These are phyloP conservation scores for Arabidopsis suecica DNA, from an alignment of 345 rosid species.

Conservation along the genomic window DNA sequence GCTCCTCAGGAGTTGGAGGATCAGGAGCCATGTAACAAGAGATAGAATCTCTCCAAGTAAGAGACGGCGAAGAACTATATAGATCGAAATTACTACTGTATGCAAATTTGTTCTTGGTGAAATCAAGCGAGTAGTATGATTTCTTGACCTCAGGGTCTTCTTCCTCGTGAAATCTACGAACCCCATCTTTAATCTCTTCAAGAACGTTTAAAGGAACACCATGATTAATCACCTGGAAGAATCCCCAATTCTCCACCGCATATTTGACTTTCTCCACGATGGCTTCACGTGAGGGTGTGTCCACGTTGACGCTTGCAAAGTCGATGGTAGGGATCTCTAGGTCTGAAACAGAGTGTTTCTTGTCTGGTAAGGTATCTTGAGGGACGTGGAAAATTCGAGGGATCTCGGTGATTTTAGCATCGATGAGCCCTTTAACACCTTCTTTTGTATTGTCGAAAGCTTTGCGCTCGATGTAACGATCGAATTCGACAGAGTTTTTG, in stretches of 20 bases:
- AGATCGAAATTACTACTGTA: conserved; percentile 55
- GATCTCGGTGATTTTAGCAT: conserved; percentile 38
- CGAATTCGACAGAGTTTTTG: neutral
- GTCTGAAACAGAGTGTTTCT: conserved; percentile 14
- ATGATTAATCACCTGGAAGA: conserved; percentile 60
- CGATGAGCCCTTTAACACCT: conserved; percentile 48
- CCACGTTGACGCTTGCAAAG: conserved; percentile 39
- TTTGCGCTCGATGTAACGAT: conserved; percentile 30
- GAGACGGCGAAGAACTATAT: conserved; percentile 41
- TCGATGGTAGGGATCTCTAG: conserved; percentile 48
- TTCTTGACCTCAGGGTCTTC: conserved; percentile 39
- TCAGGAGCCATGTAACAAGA: conserved; percentile 51
- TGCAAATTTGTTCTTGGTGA: conserved; percentile 20
- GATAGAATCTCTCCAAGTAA: conserved; percentile 60
- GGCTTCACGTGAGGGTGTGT: conserved; percentile 15
- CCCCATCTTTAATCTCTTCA: conserved; percentile 34
- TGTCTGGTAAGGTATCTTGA: neutral
- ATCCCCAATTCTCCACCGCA: conserved; percentile 45
- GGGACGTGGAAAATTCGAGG: conserved; percentile 44
- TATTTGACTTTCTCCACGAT: conserved; percentile 41
- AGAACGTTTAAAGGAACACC: conserved; percentile 48
- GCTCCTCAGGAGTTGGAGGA: conserved; percentile 50
- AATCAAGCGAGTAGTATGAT: conserved; percentile 31
- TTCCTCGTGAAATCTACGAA: conserved; percentile 36
- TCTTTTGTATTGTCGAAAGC: conserved; percentile 47